phyloP scores from a whole-genome alignment of 352 stramenopile species.

The Phytopythium mirpurense region DNA sequence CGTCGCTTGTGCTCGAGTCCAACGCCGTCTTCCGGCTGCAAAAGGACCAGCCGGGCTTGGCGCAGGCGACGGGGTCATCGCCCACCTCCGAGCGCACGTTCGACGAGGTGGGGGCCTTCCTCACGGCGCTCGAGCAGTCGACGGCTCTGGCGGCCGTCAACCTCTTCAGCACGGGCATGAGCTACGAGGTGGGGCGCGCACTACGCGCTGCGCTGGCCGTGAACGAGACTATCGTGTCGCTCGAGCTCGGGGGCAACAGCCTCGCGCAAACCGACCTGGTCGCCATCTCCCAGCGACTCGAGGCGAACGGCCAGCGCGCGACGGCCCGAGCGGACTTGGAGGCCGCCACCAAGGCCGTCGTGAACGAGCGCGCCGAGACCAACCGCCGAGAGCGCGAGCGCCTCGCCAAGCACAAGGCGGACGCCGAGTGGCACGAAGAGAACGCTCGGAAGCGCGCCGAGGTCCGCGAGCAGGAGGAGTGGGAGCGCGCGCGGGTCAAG shows the following conservation, averaged over 20 bases:
- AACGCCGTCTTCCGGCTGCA: slow-evolving; percentile 37
- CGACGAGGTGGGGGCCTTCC: slow-evolving; percentile 32
- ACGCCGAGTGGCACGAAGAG: slow-evolving; percentile 45
- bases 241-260: slow-evolving; percentile 46
- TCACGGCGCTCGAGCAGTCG: slow-evolving; percentile 25
- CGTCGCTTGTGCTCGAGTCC: slow-evolving; percentile 50
- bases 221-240: slow-evolving; percentile 40
- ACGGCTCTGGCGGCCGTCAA: slow-evolving; percentile 45
- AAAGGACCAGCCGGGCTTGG: slow-evolving; percentile 13
- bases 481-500: slow-evolving; percentile 29
- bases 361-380: slow-evolving; percentile 24
- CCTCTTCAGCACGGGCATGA: slow-evolving; percentile 57
- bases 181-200: slow-evolving; percentile 35
- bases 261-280: slow-evolving; percentile 42
- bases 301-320: slow-evolving; percentile 37
- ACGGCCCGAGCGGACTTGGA: slow-evolving; percentile 23
- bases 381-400: slow-evolving; percentile 25
- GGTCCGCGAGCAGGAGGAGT: slow-evolving; percentile 40
- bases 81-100: slow-evolving; percentile 5
- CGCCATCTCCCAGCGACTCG: slow-evolving; percentile 29
- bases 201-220: slow-evolving; percentile 38
- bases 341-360: slow-evolving; percentile 12
- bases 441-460: slow-evolving; percentile 46
- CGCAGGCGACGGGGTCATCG: neutral
- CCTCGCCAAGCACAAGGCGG: slow-evolving; percentile 30